Conservation (phyloP, 208 protist genomes). For the Leishmania aethiopica region DNA sequence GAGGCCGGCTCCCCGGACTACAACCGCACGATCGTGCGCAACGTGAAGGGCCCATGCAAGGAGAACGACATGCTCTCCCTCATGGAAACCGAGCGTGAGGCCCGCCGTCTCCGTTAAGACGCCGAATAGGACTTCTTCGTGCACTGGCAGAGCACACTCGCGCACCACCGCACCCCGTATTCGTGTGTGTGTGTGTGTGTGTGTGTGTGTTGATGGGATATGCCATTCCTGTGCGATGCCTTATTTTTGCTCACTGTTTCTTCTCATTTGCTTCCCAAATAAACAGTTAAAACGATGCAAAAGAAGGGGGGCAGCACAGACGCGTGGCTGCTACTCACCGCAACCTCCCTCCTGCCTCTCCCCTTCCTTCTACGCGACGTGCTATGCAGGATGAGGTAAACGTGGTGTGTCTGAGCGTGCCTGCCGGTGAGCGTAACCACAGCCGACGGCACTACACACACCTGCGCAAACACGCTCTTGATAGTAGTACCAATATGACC, state of each 20-base stretch:
- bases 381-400: neutral
- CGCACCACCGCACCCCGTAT: neutral
- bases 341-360: neutral
- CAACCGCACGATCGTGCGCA: constrained; percentile 98
- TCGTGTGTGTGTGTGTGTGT: neutral
- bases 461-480: neutral
- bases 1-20: constrained; percentile 86
- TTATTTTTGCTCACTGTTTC: neutral
- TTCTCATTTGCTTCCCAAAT: neutral
- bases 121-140: neutral
- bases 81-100: constrained; percentile 99
- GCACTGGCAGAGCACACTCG: neutral
- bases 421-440: neutral
- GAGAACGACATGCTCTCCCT: constrained; percentile 99
- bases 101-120: constrained; percentile 92
- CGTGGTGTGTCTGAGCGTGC: neutral
- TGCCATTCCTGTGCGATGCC: neutral
- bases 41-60: constrained; percentile 99
- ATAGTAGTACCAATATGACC: neutral
- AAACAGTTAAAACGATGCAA: neutral
- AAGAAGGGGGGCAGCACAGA: neutral
- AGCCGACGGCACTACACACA: neutral
- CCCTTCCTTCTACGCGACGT: neutral
- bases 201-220: neutral
- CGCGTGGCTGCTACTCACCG: neutral